phyloP scores from a whole-genome alignment of 1,139 yeast species.

The Taphrina pruni region DNA sequence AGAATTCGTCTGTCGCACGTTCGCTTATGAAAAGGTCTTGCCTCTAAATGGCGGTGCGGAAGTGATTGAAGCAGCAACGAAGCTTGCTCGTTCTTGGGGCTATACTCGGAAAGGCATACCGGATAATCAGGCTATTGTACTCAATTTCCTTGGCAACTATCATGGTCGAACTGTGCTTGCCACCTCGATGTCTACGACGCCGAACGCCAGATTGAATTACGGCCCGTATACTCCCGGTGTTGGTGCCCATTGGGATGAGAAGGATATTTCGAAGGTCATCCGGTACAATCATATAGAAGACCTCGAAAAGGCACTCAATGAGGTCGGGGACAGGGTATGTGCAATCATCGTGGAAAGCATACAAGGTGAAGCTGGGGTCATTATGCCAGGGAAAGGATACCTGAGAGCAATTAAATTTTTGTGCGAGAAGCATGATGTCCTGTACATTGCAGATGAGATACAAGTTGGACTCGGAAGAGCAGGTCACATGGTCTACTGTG shows the following conservation, averaged over 20 bases:
- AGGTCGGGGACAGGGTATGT: slow-evolving; percentile 88
- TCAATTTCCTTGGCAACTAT: slow-evolving; percentile 87
- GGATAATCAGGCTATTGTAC: slow-evolving; percentile 78
- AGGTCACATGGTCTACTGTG: slow-evolving; percentile 89
- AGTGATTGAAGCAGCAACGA: slow-evolving; percentile 94
- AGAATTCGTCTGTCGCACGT: slow-evolving; percentile 83
- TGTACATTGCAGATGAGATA: slow-evolving; percentile 92
- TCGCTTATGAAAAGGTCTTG: slow-evolving; percentile 86
- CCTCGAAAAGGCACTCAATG: slow-evolving; percentile 77
- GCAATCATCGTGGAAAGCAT: slow-evolving; percentile 93
- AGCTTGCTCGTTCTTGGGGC: slow-evolving; percentile 97
- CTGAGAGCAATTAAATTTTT: slow-evolving; percentile 71
- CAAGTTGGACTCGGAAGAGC: slow-evolving; percentile 98
- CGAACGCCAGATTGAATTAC: slow-evolving; percentile 83
- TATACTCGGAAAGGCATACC: slow-evolving; percentile 85
- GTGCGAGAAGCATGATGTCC: slow-evolving; percentile 81
- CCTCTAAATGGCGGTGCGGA: slow-evolving; percentile 94
- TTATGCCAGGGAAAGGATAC: slow-evolving; percentile 77
- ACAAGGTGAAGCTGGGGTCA: slow-evolving; percentile 98
- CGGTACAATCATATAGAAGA: slow-evolving; percentile 86
- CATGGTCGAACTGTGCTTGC: slow-evolving; percentile 96
- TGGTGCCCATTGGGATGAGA: slow-evolving; percentile 68
- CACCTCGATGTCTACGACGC: slow-evolving; percentile 94
- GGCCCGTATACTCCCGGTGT: slow-evolving; percentile 88
- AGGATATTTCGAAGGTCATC: slow-evolving; percentile 59